These are phyloP conservation scores for Bromus sterilis DNA, from an alignment of 176 grass and related monocot genomes.

Conservation along the genomic window DNA sequence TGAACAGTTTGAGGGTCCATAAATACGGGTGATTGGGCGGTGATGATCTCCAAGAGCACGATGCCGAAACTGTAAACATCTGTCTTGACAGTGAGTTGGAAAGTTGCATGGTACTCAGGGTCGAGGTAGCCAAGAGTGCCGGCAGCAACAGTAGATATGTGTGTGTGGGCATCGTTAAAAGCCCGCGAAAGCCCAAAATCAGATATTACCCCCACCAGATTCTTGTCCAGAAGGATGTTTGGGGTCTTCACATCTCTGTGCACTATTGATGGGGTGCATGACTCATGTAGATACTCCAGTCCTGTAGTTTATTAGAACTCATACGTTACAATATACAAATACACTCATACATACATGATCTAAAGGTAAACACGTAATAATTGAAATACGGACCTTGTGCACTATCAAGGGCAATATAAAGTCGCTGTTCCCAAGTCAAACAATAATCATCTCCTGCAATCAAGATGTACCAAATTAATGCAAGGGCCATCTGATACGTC, in stretches of 20 bases:
- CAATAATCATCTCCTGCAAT: not conserved
- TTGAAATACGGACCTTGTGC: conserved; percentile 1
- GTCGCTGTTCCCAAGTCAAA: conserved; percentile 32
- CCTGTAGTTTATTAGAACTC: not conserved
- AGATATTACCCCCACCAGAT: too few species aligned
- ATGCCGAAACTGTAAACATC: too few species aligned
- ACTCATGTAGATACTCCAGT: too few species aligned
- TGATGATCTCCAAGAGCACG: too few species aligned
- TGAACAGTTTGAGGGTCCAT: not conserved
- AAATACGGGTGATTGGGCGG: not conserved
- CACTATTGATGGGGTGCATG: too few species aligned
- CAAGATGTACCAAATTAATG: not conserved
- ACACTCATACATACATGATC: not conserved
- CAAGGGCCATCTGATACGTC: not conserved
- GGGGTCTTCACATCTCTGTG: too few species aligned
- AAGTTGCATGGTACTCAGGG: too few species aligned
- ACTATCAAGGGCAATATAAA: conserved; percentile 35
- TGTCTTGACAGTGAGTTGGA: too few species aligned
- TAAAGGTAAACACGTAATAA: not conserved
- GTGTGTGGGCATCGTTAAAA: not conserved
- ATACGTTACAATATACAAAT: not conserved
- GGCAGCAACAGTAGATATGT: conserved; percentile 6
- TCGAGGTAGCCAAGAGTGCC: too few species aligned
- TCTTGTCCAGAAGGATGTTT: too few species aligned
- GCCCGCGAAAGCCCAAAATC: too few species aligned